Conservation (phyloP, 306 rosid genomes). For the Spatholobus suberectus region DNA sequence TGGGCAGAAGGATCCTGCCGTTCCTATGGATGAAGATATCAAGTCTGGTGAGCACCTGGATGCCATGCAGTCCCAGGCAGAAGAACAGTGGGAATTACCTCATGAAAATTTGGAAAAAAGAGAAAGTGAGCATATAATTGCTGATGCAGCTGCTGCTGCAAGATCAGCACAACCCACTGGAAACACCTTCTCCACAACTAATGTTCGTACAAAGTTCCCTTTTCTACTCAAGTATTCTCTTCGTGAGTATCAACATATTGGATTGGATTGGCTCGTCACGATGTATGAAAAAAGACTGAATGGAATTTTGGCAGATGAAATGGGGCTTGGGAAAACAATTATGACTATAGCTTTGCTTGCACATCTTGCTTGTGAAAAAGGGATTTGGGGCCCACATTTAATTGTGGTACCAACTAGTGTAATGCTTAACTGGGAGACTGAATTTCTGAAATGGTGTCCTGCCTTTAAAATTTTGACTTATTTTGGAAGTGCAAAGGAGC, state of each 20-base stretch:
- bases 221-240: conserved; percentile 89
- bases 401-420: conserved; percentile 99
- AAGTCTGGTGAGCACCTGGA: conserved; percentile 54
- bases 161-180: conserved; percentile 99
- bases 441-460: conserved; percentile 98
- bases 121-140: conserved; percentile 83
- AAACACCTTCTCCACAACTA: conserved; percentile 95
- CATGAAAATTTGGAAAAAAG: conserved; percentile 55
- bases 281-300: conserved; percentile 97
- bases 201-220: conserved; percentile 95
- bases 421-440: conserved; percentile 99
- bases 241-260: conserved; percentile 99
- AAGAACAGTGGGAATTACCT: conserved; percentile 54
- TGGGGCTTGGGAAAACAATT: conserved; percentile 98
- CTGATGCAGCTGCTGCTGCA: conserved; percentile 99
- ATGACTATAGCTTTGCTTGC: conserved; percentile 99
- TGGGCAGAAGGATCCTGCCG: conserved; percentile 48
- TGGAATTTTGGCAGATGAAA: conserved; percentile 98
- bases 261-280: conserved; percentile 99
- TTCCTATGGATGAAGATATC: conserved; percentile 60
- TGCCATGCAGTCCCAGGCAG: conserved; percentile 50
- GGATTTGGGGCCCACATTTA: conserved; percentile 99
- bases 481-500: conserved; percentile 96
- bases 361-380: conserved; percentile 96
- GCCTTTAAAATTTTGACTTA: conserved; percentile 94